These are phyloP conservation scores for Baudoinia panamericana DNA, from an alignment of 495 filamentous ascomycete genomes.

Conservation along the genomic window DNA sequence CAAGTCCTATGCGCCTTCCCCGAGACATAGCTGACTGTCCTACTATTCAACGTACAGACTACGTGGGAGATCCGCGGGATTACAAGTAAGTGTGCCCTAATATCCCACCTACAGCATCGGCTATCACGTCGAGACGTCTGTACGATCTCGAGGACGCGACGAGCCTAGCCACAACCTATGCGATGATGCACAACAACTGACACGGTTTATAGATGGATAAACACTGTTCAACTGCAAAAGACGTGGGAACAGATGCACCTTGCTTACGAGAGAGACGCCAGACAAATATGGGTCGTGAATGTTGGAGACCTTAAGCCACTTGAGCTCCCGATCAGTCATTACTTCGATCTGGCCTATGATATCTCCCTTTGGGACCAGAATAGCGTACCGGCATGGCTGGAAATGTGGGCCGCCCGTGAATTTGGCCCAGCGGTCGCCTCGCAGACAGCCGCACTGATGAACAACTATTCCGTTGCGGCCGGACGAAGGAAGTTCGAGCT, in stretches of 20 bases:
- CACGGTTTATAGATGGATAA: constrained; percentile 64
- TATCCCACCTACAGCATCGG: too few species aligned
- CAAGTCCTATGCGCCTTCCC: too few species aligned
- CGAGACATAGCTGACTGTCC: too few species aligned
- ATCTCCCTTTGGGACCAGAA: constrained; percentile 38
- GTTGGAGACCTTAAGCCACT: constrained; percentile 61
- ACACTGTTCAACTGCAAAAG: constrained; percentile 53
- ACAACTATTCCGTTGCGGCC: constrained; percentile 48
- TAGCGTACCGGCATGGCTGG: constrained; percentile 43
- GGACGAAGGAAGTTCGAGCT: constrained; percentile 56
- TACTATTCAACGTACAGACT: constrained; percentile 59
- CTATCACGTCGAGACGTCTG: too few species aligned
- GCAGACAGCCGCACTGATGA: constrained; percentile 43
- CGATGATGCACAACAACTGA: constrained; percentile 32
- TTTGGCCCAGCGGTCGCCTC: constrained; percentile 41
- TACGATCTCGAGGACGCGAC: too few species aligned
- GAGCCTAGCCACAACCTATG: too few species aligned
- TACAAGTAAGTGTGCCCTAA: constrained; percentile 34
- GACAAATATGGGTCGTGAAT: constrained; percentile 64
- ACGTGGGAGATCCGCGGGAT: constrained; percentile 48
- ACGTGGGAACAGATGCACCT: constrained; percentile 53
- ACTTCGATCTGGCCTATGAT: constrained; percentile 55
- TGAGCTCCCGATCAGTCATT: constrained; percentile 56
- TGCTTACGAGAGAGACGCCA: constrained; percentile 47
- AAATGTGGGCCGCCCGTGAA: constrained; percentile 45